A percentile compares a stretch with the other conserved stretches of the same genome.
These are phyloP conservation scores for Byssochlamys sp. DNA, from an alignment of 2,329 filamentous ascomycete genomes.

Conservation along the genomic window DNA sequence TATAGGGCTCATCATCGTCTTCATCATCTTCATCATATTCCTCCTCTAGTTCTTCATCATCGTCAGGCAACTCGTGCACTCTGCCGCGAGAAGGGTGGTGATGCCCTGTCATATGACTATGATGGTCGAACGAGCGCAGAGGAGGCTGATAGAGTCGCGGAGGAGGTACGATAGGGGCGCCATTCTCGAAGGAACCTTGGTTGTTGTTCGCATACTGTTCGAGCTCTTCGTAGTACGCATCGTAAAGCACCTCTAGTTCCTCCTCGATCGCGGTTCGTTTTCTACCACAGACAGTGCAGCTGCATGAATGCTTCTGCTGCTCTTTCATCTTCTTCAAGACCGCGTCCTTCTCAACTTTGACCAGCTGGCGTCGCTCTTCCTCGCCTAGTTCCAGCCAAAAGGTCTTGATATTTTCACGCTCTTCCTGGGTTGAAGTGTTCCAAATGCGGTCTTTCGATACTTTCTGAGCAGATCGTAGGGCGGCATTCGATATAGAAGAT, in stretches of 20 bases:
- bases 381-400: slow-evolving; percentile 95
- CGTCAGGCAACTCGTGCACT: slow-evolving; percentile 52
- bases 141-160: slow-evolving; percentile 54
- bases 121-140: slow-evolving; percentile 45
- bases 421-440: slow-evolving; percentile 90
- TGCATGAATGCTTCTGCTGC: slow-evolving; percentile 97
- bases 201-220: slow-evolving; percentile 91
- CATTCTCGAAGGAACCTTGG: slow-evolving; percentile 52
- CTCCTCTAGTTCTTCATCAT: slow-evolving; percentile 45
- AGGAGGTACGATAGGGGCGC: slow-evolving; percentile 58
- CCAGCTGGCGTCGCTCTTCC: slow-evolving; percentile 84
- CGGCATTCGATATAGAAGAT: slow-evolving; percentile 35
- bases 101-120: slow-evolving; percentile 44
- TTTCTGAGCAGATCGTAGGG: slow-evolving; percentile 34
- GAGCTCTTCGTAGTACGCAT: slow-evolving; percentile 95
- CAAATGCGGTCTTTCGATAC: slow-evolving; percentile 77
- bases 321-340: slow-evolving; percentile 99
- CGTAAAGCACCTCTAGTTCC: slow-evolving; percentile 91
- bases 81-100: slow-evolving; percentile 64
- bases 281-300: slow-evolving; percentile 89
- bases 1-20: slow-evolving; percentile 60
- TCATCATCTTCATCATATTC: slow-evolving; percentile 52
- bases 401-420: slow-evolving; percentile 92
- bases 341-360: slow-evolving; percentile 97
- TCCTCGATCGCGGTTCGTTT: slow-evolving; percentile 97